These are phyloP conservation scores for Monosporozyma yasuniensis DNA, from an alignment of 805 yeast genomes.

Conservation along the genomic window DNA sequence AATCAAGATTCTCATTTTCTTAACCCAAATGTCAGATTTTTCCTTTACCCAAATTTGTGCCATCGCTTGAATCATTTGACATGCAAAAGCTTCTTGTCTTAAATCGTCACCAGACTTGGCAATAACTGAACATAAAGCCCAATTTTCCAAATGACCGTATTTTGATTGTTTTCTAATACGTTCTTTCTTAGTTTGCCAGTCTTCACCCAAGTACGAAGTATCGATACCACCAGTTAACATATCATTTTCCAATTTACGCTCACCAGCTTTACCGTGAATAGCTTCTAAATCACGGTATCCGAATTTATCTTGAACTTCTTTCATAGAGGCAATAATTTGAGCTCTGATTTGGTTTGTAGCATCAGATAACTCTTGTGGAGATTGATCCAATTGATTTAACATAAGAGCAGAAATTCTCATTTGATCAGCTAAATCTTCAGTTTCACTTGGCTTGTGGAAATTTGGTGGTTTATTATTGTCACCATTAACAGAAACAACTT, in stretches of 20 bases:
- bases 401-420: constrained; percentile 95
- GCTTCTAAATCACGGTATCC: constrained; percentile 43
- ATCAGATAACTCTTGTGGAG: constrained; percentile 37
- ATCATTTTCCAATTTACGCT: constrained; percentile 86
- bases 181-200: constrained; percentile 76
- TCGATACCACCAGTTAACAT: constrained; percentile 71
- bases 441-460: constrained; percentile 19
- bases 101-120: constrained; percentile 94
- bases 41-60: constrained; percentile 73
- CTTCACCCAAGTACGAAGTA: constrained; percentile 72
- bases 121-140: constrained; percentile 94
- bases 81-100: constrained; percentile 96
- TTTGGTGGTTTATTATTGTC: constrained; percentile 3
- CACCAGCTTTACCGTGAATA: constrained; percentile 70
- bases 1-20: constrained; percentile 81
- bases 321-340: constrained; percentile 64
- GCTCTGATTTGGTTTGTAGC: constrained; percentile 62
- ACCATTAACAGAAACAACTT: constrained; percentile 11
- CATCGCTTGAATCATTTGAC: constrained; percentile 83
- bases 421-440: constrained; percentile 69
- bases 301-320: constrained; percentile 60
- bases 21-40: constrained; percentile 77
- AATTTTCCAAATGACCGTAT: constrained; percentile 78
- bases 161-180: constrained; percentile 71
- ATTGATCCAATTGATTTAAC: constrained; percentile 78